Base-by-base conservation (phyloP, 1,284 basidiomycete genomes). In the Phellinidium pouzarii region DNA sequence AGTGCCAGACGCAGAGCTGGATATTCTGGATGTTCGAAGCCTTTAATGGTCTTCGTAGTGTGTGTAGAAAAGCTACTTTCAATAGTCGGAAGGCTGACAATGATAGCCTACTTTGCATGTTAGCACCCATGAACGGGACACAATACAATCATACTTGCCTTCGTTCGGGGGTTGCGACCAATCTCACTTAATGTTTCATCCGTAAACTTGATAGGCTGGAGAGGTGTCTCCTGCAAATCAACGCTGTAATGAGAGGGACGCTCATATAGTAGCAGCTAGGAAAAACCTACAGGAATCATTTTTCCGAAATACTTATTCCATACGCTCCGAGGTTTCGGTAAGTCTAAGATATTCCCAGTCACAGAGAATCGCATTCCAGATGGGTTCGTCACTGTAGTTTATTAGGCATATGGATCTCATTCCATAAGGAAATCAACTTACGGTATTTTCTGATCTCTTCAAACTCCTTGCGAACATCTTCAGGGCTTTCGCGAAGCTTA, bases 31-130 rank as follows among this genome's bases (percentile, higher is more conserved):
- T 97, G 86, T 57, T 80, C 68, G 65, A 87, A 93, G 14, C 91
- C 91, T 63, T 76, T 71, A 43, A 92, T 82, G 37, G 87, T 85
- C 63, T 86, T 90, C 0, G 90, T 79, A 11, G 83, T 85, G 64
- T 95, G 89, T 23, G 77, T 81, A 12, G 84, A 87, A 67, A 87
- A 99, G 7, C 91, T 88, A 61, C 91, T 94, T 70, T 99, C 96
- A 59, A 98, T 96, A 3, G 93, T 92, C 0, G 94, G 86, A 59
- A 99, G 76, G 55, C 90, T 84, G 65, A 94, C 87, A 37, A 99
- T 78, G 36, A 92, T 75, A 19, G 89, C 91, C 84, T 93, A 63
- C 3, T 19, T 48, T 40, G 36, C 44, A 29, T 11, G 14, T 61
- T 31, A 57, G 50, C 40, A 58, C 44, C 47, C 2, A n/a, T 20